A percentile compares a stretch with the other conserved stretches of the same genome.
Conservation (phyloP, 2,329 filamentous ascomycete genomes). For the Ophiostoma tasmaniense region DNA sequence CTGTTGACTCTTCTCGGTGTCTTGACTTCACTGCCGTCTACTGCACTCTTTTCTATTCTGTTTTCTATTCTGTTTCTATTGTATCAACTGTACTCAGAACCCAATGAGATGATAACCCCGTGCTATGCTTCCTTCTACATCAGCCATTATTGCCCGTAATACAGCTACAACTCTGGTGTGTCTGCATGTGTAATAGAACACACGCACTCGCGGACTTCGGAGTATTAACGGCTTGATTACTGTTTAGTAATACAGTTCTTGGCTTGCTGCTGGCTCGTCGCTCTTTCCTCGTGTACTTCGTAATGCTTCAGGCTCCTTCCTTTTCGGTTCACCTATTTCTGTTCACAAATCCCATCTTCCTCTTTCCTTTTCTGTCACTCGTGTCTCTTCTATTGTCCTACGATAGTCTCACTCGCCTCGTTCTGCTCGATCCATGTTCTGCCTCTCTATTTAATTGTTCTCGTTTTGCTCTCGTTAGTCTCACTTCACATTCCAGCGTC, state of each 20-base stretch:
- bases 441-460: background rate
- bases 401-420: background rate
- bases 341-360: background rate
- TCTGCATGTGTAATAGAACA: background rate
- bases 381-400: background rate
- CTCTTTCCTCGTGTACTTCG: background rate
- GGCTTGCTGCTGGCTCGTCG: background rate
- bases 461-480: background rate
- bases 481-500: background rate
- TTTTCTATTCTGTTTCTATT: background rate
- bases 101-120: no score
- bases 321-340: background rate
- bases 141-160: background rate
- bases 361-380: background rate
- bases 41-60: no score
- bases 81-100: no score
- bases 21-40: background rate
- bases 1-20: background rate
- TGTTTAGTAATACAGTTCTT: background rate
- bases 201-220: background rate
- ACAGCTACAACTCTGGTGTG: background rate
- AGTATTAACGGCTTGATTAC: background rate
- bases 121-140: background rate
- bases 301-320: background rate
- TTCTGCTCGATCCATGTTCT: background rate